A percentile compares a stretch with the other conserved stretches of the same genome.
Conservation (phyloP, 805 yeast species). For the Suhomyces sp. region DNA sequence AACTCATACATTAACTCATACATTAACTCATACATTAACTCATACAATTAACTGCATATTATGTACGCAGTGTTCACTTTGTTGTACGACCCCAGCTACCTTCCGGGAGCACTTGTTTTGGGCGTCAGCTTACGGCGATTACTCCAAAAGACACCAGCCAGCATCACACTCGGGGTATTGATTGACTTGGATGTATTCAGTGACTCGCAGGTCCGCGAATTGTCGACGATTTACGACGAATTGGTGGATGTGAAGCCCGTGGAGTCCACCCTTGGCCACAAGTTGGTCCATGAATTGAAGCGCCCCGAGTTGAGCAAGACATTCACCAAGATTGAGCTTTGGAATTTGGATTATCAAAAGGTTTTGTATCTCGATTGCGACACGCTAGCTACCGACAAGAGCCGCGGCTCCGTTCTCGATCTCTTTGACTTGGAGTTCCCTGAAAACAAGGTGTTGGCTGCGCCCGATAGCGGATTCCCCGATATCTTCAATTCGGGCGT, state of each 20-base stretch:
- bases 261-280: constrained; percentile 21
- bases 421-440: constrained; percentile 25
- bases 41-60: too few relatives aligned
- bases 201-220: constrained; percentile 23
- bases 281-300: constrained; percentile 33
- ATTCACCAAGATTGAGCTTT: constrained; percentile 54
- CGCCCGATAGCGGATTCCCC: constrained; percentile 90
- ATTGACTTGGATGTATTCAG: constrained; percentile 28
- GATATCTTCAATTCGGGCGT: constrained; percentile 85
- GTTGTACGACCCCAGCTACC: constrained; percentile 48
- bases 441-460: constrained; percentile 42
- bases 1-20: too few relatives aligned
- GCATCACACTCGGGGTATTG: constrained; percentile 25
- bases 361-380: constrained; percentile 66
- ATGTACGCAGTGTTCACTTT: constrained; percentile 43
- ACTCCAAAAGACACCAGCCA: neutral
- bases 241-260: constrained; percentile 27
- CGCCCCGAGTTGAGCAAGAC: constrained; percentile 55
- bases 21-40: too few relatives aligned
- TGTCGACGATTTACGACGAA: constrained; percentile 26
- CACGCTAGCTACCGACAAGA: constrained; percentile 29
- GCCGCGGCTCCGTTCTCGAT: constrained; percentile 24
- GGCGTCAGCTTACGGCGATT: constrained; percentile 30
- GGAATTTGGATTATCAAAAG: constrained; percentile 48
- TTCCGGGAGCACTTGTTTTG: constrained; percentile 57